Evolutionary conservation across 495 filamentous ascomycete species (phyloP).

Genomic region (Acidomyces sp.): DNA sequence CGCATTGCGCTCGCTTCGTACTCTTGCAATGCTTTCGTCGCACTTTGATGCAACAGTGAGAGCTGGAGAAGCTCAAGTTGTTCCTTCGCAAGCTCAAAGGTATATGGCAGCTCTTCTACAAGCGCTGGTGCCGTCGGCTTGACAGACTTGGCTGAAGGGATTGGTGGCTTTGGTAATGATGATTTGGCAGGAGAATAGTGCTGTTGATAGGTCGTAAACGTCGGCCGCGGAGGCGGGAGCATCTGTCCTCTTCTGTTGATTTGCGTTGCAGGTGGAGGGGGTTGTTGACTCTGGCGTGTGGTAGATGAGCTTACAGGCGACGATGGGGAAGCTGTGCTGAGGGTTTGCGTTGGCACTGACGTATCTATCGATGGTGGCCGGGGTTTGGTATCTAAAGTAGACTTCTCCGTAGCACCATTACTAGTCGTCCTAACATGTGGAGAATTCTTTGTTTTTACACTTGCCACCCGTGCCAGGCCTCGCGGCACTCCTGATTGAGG

Average conservation of each 20-base stretch:
- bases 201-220: slow-evolving; percentile 19
- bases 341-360: not conserved
- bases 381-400: slow-evolving; percentile 1
- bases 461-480: slow-evolving; percentile 11
- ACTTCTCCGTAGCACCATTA: slow-evolving; percentile 5
- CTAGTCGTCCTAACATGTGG: not conserved
- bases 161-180: slow-evolving; percentile 15
- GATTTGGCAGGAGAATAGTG: slow-evolving; percentile 21
- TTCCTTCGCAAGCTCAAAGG: slow-evolving; percentile 7
- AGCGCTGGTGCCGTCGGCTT: not conserved
- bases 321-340: slow-evolving; percentile 1
- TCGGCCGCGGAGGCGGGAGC: slow-evolving; percentile 5
- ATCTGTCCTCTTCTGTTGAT: slow-evolving; percentile 4
- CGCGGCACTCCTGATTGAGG: slow-evolving; percentile 7
- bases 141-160: slow-evolving; percentile 10
- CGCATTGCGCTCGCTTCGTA: slow-evolving; percentile 15
- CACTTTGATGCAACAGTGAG: slow-evolving; percentile 16
- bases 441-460: slow-evolving; percentile 6
- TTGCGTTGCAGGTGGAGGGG: no score
- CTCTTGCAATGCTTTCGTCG: slow-evolving; percentile 1
- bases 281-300: not conserved
- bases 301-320: slow-evolving; percentile 7
- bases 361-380: slow-evolving; percentile 6
- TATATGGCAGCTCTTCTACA: slow-evolving; percentile 1
- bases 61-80: slow-evolving; percentile 18